These are phyloP conservation scores for Orobanche coerulescens DNA, from an alignment of 257 asterid genomes.

Conservation along the genomic window DNA sequence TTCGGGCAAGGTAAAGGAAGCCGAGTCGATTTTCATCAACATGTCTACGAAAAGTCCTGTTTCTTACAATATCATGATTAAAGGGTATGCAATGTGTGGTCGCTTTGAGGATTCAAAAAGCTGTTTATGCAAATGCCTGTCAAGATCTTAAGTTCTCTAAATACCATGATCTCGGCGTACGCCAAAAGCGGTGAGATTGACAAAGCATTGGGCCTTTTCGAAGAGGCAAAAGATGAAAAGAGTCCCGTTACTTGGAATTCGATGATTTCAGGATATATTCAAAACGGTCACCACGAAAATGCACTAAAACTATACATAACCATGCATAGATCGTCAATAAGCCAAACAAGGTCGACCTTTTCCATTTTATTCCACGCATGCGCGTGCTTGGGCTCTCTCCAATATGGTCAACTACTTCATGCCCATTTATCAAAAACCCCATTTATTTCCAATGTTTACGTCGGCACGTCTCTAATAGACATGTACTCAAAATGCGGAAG, in stretches of 20 bases:
- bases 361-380: slow-evolving; percentile 54
- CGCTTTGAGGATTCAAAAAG: slow-evolving; percentile 42
- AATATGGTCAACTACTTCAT: slow-evolving; percentile 57
- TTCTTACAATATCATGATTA: slow-evolving; percentile 66
- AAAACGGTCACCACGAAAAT: slow-evolving; percentile 39
- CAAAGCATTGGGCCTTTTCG: slow-evolving; percentile 58
- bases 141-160: slow-evolving; percentile 37
- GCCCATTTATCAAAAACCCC: slow-evolving; percentile 57
- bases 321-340: slow-evolving; percentile 53
- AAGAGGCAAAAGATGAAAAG: slow-evolving; percentile 47
- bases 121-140: slow-evolving; percentile 45
- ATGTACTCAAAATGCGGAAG: slow-evolving; percentile 88
- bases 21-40: slow-evolving; percentile 43
- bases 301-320: slow-evolving; percentile 45
- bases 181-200: slow-evolving; percentile 41
- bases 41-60: slow-evolving; percentile 33
- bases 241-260: slow-evolving; percentile 72
- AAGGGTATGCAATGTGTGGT: slow-evolving; percentile 57
- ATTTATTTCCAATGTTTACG: slow-evolving; percentile 43
- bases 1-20: slow-evolving; percentile 45
- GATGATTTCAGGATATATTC: no score
- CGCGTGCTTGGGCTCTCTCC: slow-evolving; percentile 61
- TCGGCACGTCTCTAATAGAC: slow-evolving; percentile 68
- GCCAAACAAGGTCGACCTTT: slow-evolving; percentile 62
- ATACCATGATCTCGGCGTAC: slow-evolving; percentile 65